Evolutionary conservation across 139 green algal species (phyloP).

Genomic region (Chlorella sorokiniana): DNA sequence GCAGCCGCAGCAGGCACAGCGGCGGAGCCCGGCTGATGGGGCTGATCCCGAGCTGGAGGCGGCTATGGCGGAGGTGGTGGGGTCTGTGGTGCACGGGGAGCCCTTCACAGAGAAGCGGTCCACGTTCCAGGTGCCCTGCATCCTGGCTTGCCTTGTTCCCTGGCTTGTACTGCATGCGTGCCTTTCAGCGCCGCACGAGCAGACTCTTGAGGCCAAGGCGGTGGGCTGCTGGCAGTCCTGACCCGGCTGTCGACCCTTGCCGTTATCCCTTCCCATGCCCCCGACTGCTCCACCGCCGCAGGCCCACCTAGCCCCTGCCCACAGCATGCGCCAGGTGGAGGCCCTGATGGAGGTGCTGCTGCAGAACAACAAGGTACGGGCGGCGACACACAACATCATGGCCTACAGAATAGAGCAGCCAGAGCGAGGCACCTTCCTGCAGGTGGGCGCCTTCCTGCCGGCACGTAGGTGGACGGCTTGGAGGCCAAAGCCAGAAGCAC

Average conservation of each 20-base stretch:
- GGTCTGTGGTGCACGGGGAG: slow-evolving; percentile 65
- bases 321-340: slow-evolving; percentile 38
- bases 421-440: slow-evolving; percentile 42
- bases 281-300: background rate
- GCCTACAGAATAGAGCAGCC: slow-evolving; percentile 70
- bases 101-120: slow-evolving; percentile 72
- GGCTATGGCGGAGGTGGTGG: slow-evolving; percentile 20
- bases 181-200: too few relatives aligned
- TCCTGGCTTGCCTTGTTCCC: background rate
- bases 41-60: background rate
- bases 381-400: slow-evolving; percentile 91
- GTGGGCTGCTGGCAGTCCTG: too few relatives aligned
- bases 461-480: too few relatives aligned
- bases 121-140: slow-evolving; percentile 66
- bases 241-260: background rate
- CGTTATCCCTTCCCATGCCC: background rate
- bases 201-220: too few relatives aligned
- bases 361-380: slow-evolving; percentile 74
- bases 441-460: too few relatives aligned
- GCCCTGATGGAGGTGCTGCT: slow-evolving; percentile 74
- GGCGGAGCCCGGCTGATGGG: background rate
- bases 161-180: too few relatives aligned
- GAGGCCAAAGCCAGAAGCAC: background rate
- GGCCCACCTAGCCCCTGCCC: slow-evolving; percentile 56
- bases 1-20: background rate